A percentile compares a stretch with the other conserved stretches of the same genome.
phyloP scores from a whole-genome alignment of 2,329 filamentous ascomycete genomes.

The Trichoderma endophyticum region DNA sequence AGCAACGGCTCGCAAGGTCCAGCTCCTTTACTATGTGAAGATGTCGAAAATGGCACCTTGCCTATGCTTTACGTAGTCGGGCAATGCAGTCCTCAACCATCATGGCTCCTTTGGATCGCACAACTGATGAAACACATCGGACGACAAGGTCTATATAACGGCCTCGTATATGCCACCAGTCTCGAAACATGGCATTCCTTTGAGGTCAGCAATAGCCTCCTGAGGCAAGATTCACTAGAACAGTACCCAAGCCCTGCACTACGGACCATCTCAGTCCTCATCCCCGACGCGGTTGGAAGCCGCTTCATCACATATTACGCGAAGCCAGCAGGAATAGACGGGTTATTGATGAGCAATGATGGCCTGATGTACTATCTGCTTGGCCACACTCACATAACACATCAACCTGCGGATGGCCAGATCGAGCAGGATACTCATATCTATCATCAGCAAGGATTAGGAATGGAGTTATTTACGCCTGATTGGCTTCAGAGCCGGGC shows the following conservation, averaged over 20 bases:
- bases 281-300: neutral
- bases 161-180: neutral
- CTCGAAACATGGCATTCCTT: slow-evolving; percentile 2
- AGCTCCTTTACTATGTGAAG: neutral
- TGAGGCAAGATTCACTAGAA: neutral
- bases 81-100: neutral
- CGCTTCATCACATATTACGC: neutral
- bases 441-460: neutral
- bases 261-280: neutral
- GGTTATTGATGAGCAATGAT: neutral
- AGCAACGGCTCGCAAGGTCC: neutral
- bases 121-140: neutral
- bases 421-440: neutral
- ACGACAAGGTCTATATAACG: neutral
- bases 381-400: neutral
- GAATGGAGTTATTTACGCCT: neutral
- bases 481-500: slow-evolving; percentile 5
- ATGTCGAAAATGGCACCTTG: neutral
- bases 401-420: neutral
- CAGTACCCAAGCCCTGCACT: neutral
- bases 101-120: slow-evolving; percentile 1
- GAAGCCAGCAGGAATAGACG: neutral
- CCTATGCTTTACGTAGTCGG: slow-evolving; percentile 6
- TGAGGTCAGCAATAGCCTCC: neutral
- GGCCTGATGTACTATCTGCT: neutral